phyloP scores from a whole-genome alignment of 331 rosid genomes.

The Telfairia occidentalis region DNA sequence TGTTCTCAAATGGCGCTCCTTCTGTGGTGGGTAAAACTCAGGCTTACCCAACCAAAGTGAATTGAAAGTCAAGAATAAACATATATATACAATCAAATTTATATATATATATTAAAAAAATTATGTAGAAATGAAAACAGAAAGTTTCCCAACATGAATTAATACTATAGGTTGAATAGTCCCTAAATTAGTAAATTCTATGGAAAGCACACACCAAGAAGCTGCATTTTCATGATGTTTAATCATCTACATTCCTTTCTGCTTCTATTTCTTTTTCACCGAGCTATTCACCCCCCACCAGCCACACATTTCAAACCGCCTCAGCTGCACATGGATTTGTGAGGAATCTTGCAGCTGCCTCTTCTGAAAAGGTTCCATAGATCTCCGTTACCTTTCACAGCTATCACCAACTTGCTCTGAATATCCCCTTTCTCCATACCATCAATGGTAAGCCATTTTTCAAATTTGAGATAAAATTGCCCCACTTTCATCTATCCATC shows the following conservation, averaged over 20 bases:
- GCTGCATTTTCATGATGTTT: not conserved
- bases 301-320: not conserved
- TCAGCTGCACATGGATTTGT: not conserved
- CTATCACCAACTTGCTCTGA: not conserved
- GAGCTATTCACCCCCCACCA: not conserved
- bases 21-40: constrained; percentile 32
- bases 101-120: too few relatives aligned
- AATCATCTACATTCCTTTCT: not conserved
- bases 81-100: not conserved
- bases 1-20: constrained; percentile 21
- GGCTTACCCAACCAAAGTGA: constrained; percentile 61
- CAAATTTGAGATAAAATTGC: too few relatives aligned
- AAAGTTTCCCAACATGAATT: not conserved
- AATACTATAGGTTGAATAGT: not conserved
- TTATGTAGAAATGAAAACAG: not conserved
- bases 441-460: not conserved
- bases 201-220: not conserved
- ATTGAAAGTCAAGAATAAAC: constrained; percentile 37
- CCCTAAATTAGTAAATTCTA: not conserved
- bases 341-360: not conserved
- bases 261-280: not conserved
- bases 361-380: not conserved
- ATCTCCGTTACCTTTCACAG: not conserved
- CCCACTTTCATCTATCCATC: too few relatives aligned
- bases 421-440: not conserved